Evolutionary conservation across 1,284 basidiomycete genomes (phyloP).

Genomic region (Sporisorium iseilematis-ciliati): DNA sequence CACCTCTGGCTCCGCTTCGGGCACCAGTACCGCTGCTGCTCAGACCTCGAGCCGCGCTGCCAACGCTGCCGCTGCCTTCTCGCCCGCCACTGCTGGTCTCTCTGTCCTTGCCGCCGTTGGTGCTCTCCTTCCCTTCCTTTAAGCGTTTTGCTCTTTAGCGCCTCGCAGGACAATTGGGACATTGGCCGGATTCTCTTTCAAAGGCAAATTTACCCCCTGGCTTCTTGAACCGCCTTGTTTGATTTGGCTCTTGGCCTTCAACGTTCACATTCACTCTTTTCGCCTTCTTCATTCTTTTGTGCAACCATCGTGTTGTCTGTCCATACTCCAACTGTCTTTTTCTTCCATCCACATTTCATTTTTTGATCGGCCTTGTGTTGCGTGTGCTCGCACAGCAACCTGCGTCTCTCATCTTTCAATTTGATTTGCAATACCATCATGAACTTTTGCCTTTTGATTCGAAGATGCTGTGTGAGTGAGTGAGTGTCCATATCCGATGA

Average conservation of each 20-base stretch:
- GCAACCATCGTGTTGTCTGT: slow-evolving; percentile 18
- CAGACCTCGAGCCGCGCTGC: slow-evolving; percentile 14
- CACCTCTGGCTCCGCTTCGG: slow-evolving; percentile 2
- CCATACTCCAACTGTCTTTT: slow-evolving; percentile 16
- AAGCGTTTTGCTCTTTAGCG: slow-evolving; percentile 10
- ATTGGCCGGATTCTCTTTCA: not conserved
- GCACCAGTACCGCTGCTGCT: slow-evolving; percentile 16
- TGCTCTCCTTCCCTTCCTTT: slow-evolving; percentile 52
- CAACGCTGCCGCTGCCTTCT: slow-evolving; percentile 44
- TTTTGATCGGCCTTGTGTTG: slow-evolving; percentile 8
- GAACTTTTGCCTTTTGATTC: slow-evolving; percentile 23
- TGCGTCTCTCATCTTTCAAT: not conserved
- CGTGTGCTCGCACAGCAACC: not conserved
- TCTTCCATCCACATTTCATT: slow-evolving; percentile 5
- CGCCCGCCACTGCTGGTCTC: slow-evolving; percentile 49
- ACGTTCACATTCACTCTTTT: slow-evolving; percentile 10
- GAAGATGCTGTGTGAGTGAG: not conserved
- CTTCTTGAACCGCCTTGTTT: slow-evolving; percentile 8
- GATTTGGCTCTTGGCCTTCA: not conserved
- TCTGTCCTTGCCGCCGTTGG: slow-evolving; percentile 42
- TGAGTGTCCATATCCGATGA: not conserved
- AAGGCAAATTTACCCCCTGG: slow-evolving; percentile 14
- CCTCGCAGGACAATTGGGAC: not conserved
- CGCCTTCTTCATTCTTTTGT: slow-evolving; percentile 15
- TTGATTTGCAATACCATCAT: slow-evolving; percentile 28